Conservation (phyloP, 2,329 filamentous ascomycete genomes). For the Ciborinia camelliae region DNA sequence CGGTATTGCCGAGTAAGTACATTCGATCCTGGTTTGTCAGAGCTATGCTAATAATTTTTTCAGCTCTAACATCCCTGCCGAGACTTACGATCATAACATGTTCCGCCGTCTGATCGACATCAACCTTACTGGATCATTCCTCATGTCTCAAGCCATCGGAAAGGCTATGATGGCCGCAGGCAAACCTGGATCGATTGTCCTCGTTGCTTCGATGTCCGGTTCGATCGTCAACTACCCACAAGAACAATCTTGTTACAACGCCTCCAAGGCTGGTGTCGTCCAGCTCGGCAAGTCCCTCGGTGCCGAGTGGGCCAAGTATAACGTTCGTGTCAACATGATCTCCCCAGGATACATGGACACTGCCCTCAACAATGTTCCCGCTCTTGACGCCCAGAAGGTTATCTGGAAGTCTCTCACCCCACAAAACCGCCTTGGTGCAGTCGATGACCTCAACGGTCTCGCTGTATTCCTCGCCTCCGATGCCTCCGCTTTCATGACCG, state of each 20-base stretch:
- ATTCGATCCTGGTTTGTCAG: background rate
- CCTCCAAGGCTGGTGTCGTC: slow-evolving; percentile 76
- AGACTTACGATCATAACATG: slow-evolving; percentile 71
- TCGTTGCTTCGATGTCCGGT: slow-evolving; percentile 78
- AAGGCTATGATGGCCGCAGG: slow-evolving; percentile 69
- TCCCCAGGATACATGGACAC: slow-evolving; percentile 84
- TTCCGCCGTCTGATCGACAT: slow-evolving; percentile 79
- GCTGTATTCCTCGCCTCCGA: slow-evolving; percentile 74
- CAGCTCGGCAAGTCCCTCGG: slow-evolving; percentile 77
- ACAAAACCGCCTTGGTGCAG: slow-evolving; percentile 66
- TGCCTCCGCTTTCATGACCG: slow-evolving; percentile 73
- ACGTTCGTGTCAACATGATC: slow-evolving; percentile 80
- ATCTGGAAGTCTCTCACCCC: slow-evolving; percentile 74
- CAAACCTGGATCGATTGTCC: slow-evolving; percentile 69
- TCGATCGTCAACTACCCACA: slow-evolving; percentile 84
- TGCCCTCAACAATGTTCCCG: slow-evolving; percentile 72
- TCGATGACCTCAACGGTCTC: slow-evolving; percentile 74
- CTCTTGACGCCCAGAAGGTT: slow-evolving; percentile 76
- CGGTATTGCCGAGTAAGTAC: slow-evolving; percentile 66
- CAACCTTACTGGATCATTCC: slow-evolving; percentile 76
- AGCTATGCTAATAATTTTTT: background rate
- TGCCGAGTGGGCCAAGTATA: slow-evolving; percentile 79
- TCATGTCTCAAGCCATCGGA: slow-evolving; percentile 70
- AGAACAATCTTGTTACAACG: slow-evolving; percentile 80
- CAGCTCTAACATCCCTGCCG: slow-evolving; percentile 75